Base-by-base conservation (phyloP, 2,329 filamentous ascomycete genomes). In the Emergomyces orientalis region DNA sequence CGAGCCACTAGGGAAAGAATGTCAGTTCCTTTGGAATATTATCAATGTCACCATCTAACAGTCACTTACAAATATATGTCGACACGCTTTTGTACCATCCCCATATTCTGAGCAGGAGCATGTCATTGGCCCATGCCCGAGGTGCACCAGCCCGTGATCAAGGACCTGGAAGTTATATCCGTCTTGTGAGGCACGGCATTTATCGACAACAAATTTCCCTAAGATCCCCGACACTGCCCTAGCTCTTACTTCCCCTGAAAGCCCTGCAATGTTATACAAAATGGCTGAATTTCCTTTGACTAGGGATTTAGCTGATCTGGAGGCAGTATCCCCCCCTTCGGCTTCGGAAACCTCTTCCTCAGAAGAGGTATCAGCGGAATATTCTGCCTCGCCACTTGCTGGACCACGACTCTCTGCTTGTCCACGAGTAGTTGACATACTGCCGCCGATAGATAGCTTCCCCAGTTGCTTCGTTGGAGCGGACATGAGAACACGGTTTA, bases 41-140 rank as follows among this genome's bases (percentile, higher is more conserved):
- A 13, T 37, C 11, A 14, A 49, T 49, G 17, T 52, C 47, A 39
- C 19, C 54, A 55, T 34, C 17, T 3, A 52, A 47, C 37, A 34
- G 5, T 39, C 32, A 72, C 75, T 73, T 65, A 77, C 76, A 67
- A 75, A 77, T 49, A 78, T 76, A 68, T 78, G 76, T 56, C 75
- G 74, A 62, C 76, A 78, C 17, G 75, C 75, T 34, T 70, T 67
- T 4, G 71, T 66, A 22, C 64, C 69, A 57, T 67, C 65, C 37
- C 67, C 63, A 60, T 74, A 78, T 41, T 71, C 70, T n/a, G 65
- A 65, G 57, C 76, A 78, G 43, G 72, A 74, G 63, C 76, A 78
- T 55, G 69, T 72, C 59, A 70, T 69, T 17, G 69, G 63, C 32
- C 70, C 68, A 4, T 69, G 45, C 11, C 68, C 67, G 47, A 77